Evolutionary conservation across 768 basidiomycete species (phyloP), one percentile per base, ranked within the genome.

Genomic region (Kwoniella newhampshirensis): DNA sequence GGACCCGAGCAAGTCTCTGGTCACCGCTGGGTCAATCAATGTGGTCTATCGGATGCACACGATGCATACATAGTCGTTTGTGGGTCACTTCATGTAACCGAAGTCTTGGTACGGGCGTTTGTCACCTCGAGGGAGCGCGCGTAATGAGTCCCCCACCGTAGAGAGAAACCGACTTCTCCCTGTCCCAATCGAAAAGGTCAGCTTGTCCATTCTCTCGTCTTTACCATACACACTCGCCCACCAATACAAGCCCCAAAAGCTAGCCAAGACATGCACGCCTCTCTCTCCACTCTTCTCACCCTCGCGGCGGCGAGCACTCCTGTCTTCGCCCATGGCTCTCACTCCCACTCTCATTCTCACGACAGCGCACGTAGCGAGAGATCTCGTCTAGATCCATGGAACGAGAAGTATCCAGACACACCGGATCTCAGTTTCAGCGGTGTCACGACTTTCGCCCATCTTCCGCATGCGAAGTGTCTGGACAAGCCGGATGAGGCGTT

Each of bases 401-500:
- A 43, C 23, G 51, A 51, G 26, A 26, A 60, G 25, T 67, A 57
- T 42, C 59, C 54, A 40, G 44, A 57, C 26, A 57, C 59, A 0
- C 79, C 81, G 18, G 89, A 92, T 76, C 83, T 86, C 39, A 75
- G 81, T 4, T 93, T 89, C 79, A 84, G 87, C 5, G 91, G 91
- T 0, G 86, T 89, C 27, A 80, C 87, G 15, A 81, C 88, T 0
- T 94, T 93, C 78, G 87, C 89, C 18, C 90, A 90, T 67, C 78
- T 89, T 13, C 85, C 88, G 1, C 90, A 89, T 71, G 64, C 79
- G 7, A 82, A 82, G 35, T 91, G 89, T 70, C 79, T 91, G 36
- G 85, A 87, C 59, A 80, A 86, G 60, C 79, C 80, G n/a, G 63
- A 56, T 4, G 27, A 21, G 21, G 63, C 66, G 2, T 87, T 87